Base-by-base conservation (phyloP, 2,329 filamentous ascomycete genomes). In the Paraphoma chrysanthemicola region DNA sequence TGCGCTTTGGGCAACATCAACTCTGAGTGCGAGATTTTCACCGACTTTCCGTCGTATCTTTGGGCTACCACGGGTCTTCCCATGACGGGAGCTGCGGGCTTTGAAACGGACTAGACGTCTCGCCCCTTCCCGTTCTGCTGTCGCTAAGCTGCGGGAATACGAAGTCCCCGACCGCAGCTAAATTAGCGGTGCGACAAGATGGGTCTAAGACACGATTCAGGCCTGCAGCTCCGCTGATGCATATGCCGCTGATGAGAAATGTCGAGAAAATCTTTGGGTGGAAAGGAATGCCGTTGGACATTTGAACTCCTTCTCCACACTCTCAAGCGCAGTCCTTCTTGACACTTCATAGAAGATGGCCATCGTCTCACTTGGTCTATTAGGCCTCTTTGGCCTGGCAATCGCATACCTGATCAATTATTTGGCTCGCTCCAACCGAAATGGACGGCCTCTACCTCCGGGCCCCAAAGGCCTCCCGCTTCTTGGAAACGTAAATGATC, bases 401-500 rank as follows among this genome's bases (percentile, higher is more conserved):
- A 17, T 51, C 33, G 42, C 49, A 16, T 66, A 65, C 31, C 16
- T 62, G 6, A 49, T 64, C 28, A 55, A 57, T 17, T 54, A 51
- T 38, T 39, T 62, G 30, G 48, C 51, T 12, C 56, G 45, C 7
- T 44, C 44, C 4, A 59, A 59, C 4, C 58, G 48, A 11, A 36
- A 61, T 53, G 59, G 41, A 6, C 54, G 53, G n/a, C 67, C 72
- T 1, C 66, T 83, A 0, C 84, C 83, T 1, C 84, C 83, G 1
- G 84, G 84, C 0, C 84, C 84, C 0, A 82, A 74, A 38, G 77
- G 76, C 0, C 64, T 81, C 6, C 81, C 82, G 0, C 12, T 86
- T 0, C 30, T 86, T 4, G 84, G 84, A 4, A 86, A 85, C 60
- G 59, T 85, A 14, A 57, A 62, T 1, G 82, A 85, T 57, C 68